phyloP scores from a whole-genome alignment of 768 basidiomycete genomes.

The Rhodosporidiobolus sp. region DNA sequence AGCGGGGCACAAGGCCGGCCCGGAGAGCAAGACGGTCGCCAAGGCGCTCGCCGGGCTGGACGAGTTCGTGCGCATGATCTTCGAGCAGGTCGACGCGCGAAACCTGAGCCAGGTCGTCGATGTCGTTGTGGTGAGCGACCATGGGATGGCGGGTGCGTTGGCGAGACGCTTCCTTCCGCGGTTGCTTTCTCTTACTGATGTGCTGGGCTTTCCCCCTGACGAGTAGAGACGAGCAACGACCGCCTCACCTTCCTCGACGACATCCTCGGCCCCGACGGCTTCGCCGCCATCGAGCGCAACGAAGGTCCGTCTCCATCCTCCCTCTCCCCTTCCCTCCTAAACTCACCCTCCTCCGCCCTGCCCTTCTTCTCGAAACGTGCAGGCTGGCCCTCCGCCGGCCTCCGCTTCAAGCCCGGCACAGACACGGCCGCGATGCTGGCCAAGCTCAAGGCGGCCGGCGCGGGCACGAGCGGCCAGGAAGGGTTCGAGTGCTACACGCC shows the following conservation, averaged over 20 bases:
- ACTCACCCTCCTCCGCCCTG: neutral
- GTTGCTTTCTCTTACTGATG: neutral
- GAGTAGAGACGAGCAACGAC: constrained; percentile 74
- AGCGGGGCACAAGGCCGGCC: constrained; percentile 29
- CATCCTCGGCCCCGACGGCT: constrained; percentile 65
- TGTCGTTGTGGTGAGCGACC: constrained; percentile 67
- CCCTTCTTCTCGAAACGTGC: neutral
- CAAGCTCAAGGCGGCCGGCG: constrained; percentile 56
- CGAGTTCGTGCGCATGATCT: constrained; percentile 67
- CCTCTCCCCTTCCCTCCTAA: neutral
- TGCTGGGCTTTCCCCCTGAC: too few relatives aligned
- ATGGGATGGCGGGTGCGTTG: constrained; percentile 36
- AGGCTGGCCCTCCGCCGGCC: constrained; percentile 86
- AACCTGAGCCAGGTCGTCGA: constrained; percentile 81
- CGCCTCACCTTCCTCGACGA: constrained; percentile 76
- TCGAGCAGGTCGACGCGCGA: constrained; percentile 61
- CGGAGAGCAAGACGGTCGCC: constrained; percentile 49
- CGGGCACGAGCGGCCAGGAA: constrained; percentile 55
- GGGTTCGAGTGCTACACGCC: constrained; percentile 73
- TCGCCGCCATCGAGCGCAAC: constrained; percentile 62
- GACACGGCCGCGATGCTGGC: constrained; percentile 61
- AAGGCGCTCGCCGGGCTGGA: constrained; percentile 68
- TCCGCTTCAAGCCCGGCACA: constrained; percentile 64
- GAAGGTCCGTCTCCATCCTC: constrained; percentile 55
- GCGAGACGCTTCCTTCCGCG: neutral